Evolutionary conservation across 2,329 filamentous ascomycete genomes (phyloP).

Genomic region (Chrysoporthe austroafricana): DNA sequence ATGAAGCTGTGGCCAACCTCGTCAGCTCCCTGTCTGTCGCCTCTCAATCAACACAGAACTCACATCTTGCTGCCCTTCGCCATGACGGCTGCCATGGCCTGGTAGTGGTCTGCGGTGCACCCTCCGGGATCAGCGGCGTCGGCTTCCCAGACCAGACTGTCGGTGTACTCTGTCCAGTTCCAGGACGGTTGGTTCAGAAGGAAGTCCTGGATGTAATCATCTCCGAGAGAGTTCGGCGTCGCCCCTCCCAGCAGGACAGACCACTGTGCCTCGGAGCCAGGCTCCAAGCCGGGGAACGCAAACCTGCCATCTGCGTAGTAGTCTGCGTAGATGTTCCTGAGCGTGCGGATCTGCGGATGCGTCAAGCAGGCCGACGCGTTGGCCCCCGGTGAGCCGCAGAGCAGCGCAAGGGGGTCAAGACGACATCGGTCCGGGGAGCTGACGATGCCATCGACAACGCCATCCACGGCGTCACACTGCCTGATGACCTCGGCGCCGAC

Average conservation of each 20-base stretch:
- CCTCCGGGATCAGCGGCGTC: slow-evolving; percentile 36
- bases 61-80: slow-evolving; percentile 44
- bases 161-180: slow-evolving; percentile 38
- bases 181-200: slow-evolving; percentile 36
- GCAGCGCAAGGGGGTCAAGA: slow-evolving; percentile 39
- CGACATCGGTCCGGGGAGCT: slow-evolving; percentile 32
- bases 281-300: slow-evolving; percentile 42
- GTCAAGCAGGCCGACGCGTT: slow-evolving; percentile 27
- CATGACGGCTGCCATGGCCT: slow-evolving; percentile 35
- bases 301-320: slow-evolving; percentile 28
- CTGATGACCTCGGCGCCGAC: slow-evolving; percentile 44
- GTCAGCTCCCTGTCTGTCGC: neutral
- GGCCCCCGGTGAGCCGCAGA: slow-evolving; percentile 24
- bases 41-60: neutral
- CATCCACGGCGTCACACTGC: slow-evolving; percentile 47
- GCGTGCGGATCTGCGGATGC: slow-evolving; percentile 41
- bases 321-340: slow-evolving; percentile 37
- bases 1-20: slow-evolving; percentile 33
- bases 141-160: slow-evolving; percentile 33
- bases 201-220: slow-evolving; percentile 36
- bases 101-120: slow-evolving; percentile 37
- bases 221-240: slow-evolving; percentile 32
- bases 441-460: slow-evolving; percentile 46
- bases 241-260: slow-evolving; percentile 30
- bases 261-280: slow-evolving; percentile 48